Evolutionary conservation across 768 basidiomycete species (phyloP).

Genomic region (Tricholoma hemisulphureum): DNA sequence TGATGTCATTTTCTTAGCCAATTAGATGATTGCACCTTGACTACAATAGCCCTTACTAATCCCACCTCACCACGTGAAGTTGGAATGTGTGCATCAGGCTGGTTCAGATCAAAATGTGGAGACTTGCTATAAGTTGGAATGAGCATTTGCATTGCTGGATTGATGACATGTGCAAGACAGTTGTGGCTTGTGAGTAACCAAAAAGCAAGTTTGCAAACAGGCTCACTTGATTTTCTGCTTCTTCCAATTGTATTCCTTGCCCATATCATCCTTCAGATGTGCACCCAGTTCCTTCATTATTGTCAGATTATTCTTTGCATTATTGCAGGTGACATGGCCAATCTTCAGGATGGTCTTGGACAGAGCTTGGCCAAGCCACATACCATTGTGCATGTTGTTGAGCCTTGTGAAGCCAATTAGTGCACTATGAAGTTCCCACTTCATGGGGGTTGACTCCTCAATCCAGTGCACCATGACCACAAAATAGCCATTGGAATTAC

Average conservation of each 20-base stretch:
- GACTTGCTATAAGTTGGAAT: constrained; percentile 24
- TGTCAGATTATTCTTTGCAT: neutral
- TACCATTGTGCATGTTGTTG: too few relatives aligned
- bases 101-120: constrained; percentile 21
- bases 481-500: neutral
- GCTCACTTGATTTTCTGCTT: neutral
- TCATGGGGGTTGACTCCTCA: neutral
- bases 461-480: neutral
- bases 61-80: constrained; percentile 21
- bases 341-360: constrained; percentile 20
- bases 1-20: neutral
- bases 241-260: neutral
- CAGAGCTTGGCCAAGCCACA: too few relatives aligned
- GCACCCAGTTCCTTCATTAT: neutral
- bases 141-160: constrained; percentile 32
- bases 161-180: constrained; percentile 30
- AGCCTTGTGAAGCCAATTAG: too few relatives aligned
- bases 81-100: constrained; percentile 19
- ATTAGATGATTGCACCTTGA: neutral
- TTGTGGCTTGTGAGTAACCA: constrained; percentile 9
- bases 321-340: constrained; percentile 17
- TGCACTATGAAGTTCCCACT: neutral
- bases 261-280: neutral
- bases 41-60: neutral
- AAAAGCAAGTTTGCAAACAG: neutral